A percentile compares a stretch with the other conserved stretches of the same genome.
Conservation (phyloP, 768 basidiomycete species). For the Rhodosporidiobolus odoratus region DNA sequence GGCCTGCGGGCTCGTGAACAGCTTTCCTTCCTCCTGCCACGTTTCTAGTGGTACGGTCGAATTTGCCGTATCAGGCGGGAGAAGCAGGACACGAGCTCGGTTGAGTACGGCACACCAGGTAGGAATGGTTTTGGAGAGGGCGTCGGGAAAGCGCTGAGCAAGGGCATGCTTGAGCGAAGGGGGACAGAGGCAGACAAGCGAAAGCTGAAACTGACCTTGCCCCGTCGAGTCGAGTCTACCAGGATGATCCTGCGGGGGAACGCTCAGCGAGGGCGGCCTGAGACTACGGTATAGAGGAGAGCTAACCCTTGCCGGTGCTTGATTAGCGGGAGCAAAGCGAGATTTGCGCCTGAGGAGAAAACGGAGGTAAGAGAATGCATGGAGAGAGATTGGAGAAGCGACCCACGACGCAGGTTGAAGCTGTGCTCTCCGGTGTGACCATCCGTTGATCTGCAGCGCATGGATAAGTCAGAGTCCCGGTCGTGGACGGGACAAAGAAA, state of each 20-base stretch:
- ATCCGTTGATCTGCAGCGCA: constrained; percentile 39
- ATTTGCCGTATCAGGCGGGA: constrained; percentile 15
- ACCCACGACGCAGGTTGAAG: constrained; percentile 82
- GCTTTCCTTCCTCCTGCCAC: constrained; percentile 38
- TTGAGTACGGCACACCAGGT: constrained; percentile 93
- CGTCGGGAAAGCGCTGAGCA: constrained; percentile 71
- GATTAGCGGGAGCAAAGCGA: constrained; percentile 65
- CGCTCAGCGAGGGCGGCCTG: background rate
- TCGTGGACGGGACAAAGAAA: background rate
- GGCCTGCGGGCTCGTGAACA: constrained; percentile 21
- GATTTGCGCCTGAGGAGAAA: constrained; percentile 58
- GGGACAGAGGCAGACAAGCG: background rate
- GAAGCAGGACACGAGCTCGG: constrained; percentile 42
- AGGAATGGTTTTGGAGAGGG: constrained; percentile 85
- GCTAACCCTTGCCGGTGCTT: constrained; percentile 57
- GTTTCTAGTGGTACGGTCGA: constrained; percentile 52
- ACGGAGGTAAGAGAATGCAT: background rate
- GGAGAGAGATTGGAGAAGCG: constrained; percentile 71
- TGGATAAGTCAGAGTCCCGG: constrained; percentile 39
- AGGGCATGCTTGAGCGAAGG: background rate
- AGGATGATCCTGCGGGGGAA: constrained; percentile 59
- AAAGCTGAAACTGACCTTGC: constrained; percentile 53
- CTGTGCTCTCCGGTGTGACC: constrained; percentile 39
- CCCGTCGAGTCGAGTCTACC: constrained; percentile 86
- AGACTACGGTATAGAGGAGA: background rate